These are phyloP conservation scores for Trametes elegans DNA, from an alignment of 768 basidiomycete species.

Conservation along the genomic window DNA sequence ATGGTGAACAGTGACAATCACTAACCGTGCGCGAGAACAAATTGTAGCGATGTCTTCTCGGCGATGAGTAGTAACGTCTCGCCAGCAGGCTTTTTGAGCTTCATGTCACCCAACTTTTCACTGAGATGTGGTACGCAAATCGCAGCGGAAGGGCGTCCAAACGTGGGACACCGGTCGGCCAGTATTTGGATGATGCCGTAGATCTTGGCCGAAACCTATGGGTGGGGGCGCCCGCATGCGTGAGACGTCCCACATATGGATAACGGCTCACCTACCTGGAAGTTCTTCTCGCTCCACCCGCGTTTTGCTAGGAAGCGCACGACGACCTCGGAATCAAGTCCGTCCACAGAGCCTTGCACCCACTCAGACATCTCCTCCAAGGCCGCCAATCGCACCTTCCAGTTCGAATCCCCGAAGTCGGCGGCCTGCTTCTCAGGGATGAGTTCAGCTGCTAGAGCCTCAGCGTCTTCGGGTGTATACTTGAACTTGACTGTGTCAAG, in stretches of 20 bases:
- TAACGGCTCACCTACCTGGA: slow-evolving; percentile 58
- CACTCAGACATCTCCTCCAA: slow-evolving; percentile 84
- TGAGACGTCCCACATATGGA: not conserved
- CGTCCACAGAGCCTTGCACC: slow-evolving; percentile 66
- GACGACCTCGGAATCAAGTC: slow-evolving; percentile 83
- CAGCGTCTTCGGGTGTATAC: slow-evolving; percentile 90
- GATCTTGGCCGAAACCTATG: slow-evolving; percentile 90
- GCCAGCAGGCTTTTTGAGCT: slow-evolving; percentile 94
- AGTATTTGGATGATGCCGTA: slow-evolving; percentile 75
- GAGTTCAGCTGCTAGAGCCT: slow-evolving; percentile 65
- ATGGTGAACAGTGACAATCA: slow-evolving; percentile 11
- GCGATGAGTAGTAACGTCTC: slow-evolving; percentile 82
- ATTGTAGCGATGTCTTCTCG: slow-evolving; percentile 92
- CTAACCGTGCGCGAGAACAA: slow-evolving; percentile 89
- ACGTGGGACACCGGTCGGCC: slow-evolving; percentile 76
- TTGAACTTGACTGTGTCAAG: slow-evolving; percentile 90
- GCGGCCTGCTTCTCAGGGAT: slow-evolving; percentile 71
- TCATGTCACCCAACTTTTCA: slow-evolving; percentile 95
- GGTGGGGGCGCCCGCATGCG: too few species aligned
- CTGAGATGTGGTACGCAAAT: slow-evolving; percentile 77
- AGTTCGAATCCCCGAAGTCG: slow-evolving; percentile 82
- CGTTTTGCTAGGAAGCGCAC: slow-evolving; percentile 87
- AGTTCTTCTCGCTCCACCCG: slow-evolving; percentile 99
- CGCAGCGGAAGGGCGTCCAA: slow-evolving; percentile 83
- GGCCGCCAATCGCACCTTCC: slow-evolving; percentile 89